A percentile compares a stretch with the other conserved stretches of the same genome.
phyloP scores from a whole-genome alignment of 352 stramenopile species.

The Phytophthora nicotianae region DNA sequence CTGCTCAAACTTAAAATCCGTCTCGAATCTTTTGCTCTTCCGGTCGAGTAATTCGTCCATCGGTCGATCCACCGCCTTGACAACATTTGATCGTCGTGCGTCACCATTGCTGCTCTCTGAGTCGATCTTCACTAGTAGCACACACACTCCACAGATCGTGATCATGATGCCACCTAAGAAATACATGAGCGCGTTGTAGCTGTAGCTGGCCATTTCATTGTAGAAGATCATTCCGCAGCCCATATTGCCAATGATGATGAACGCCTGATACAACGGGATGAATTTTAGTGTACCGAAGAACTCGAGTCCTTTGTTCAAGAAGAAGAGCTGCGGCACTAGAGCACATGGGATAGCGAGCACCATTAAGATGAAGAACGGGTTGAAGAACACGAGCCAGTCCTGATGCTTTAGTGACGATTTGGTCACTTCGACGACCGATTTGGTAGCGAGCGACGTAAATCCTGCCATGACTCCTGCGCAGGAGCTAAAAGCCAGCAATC shows the following conservation, averaged over 20 bases:
- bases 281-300: conserved; percentile 84
- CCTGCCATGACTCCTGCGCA: conserved; percentile 78
- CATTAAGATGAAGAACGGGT: conserved; percentile 74
- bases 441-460: conserved; percentile 80
- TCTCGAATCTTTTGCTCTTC: conserved; percentile 32
- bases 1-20: conserved; percentile 62
- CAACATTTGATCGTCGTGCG: conserved; percentile 12
- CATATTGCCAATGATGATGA: conserved; percentile 85
- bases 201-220: conserved; percentile 78
- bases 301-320: conserved; percentile 80
- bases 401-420: conserved; percentile 47
- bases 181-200: conserved; percentile 38
- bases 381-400: conserved; percentile 56
- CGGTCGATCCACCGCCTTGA: conserved; percentile 31
- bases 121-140: conserved; percentile 67
- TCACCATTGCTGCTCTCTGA: conserved; percentile 17
- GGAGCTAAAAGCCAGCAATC: conserved; percentile 71
- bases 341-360: conserved; percentile 61
- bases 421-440: conserved; percentile 70
- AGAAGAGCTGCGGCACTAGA: conserved; percentile 73
- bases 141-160: conserved; percentile 66
- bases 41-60: conserved; percentile 35
- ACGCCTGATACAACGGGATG: conserved; percentile 81
- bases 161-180: conserved; percentile 63
- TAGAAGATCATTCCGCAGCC: conserved; percentile 80